Base-by-base conservation (phyloP, 768 basidiomycete species). In the Suillus placidus region DNA sequence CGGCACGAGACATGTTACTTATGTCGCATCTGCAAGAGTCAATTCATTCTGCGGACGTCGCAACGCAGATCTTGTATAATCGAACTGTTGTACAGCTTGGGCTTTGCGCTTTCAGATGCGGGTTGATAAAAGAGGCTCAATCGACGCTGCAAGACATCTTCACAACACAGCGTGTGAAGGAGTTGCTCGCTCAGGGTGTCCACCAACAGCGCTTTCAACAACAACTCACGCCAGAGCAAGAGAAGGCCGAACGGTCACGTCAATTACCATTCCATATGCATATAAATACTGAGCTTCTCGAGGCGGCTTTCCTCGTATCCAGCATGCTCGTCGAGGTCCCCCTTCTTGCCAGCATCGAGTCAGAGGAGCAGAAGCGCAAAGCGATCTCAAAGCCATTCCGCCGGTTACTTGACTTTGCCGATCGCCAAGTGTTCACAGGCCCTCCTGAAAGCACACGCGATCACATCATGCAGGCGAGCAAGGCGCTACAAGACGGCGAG, bases 201-300 rank as follows among this genome's bases (percentile, higher is more conserved):
- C 97, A 98, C 76, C 91, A 93, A 72, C 93, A 94, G 71, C 88
- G 95, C 40, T 97, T 89, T 83, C 91, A 93, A 70, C 76, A 78
- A 54, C 85, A 87, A 10, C 81, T 96, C 65, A 87, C 91, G 14
- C 94, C 94, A 2, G 97, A 99, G 77, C 97, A 99, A 79, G 97
- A 99, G 77, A 93, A 95, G 74, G 89, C 95, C 3, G 97, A 99
- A 77, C 93, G 95, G 70, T 91, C 95, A 69, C 87, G 97, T 40
- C 94, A 98, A 71, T 84, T 99, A 30, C 97, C 97, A 35, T 99
- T 99, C 90, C 97, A 99, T 78, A 93, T 99, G 92, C 97, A 99
- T 79, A 95, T 99, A 80, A 99, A 99, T 81, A 94, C 97, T 16
- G 97, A 99, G 78, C 84, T 99, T 10, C 83, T 99, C 63, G 97